Base-by-base conservation (phyloP, 2,329 filamentous ascomycete genomes). In the Endothia cerciana region DNA sequence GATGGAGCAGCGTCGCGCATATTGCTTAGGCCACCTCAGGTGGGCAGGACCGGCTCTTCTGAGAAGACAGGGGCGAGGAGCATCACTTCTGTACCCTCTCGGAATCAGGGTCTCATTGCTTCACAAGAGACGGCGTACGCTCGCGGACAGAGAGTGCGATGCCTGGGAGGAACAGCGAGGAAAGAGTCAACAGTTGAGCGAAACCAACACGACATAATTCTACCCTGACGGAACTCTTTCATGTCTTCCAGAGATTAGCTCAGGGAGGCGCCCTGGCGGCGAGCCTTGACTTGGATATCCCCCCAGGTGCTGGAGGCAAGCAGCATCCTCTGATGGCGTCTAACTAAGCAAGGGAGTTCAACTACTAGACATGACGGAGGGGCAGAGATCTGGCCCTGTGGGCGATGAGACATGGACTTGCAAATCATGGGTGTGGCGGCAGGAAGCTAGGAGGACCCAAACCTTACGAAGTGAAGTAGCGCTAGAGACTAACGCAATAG, bases 1-100 rank as follows among this genome's bases (percentile, higher is more conserved):
- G 62, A 30, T 22, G 51, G 63, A 19, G 7, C 19, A 22, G 47
- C 43, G 5, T 58, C 65, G 61, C 45, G 49, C 65, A 67, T 67
- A 33, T 33, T 67, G 65, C 15, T 51, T 36, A 17, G 40, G 59
- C 56, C 36, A 38, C n/a, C 22, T 43, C 22, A 19, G 22, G 5
- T n/a, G 15, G n/a, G 13, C 10, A 45, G 11, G 40, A 6, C 25
- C 19, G 25, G 38, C 25, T 43, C 22, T 43, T 40, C 25, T 25
- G 57, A 33, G 40, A 33, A 28, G 40, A 43, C 25, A 8, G 36
- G 15, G 40, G 19, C 4, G 57, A 43, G n/a, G 4, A 30, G 25
- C 57, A 59, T 59, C 57, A 43, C 38, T 43, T 59, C 36, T 28
- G 15, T 19, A 10, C 38, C 57, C 17, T 43, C 17, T 33, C 25